Conservation (phyloP, 352 stramenopile genomes). For the Phytophthora pluvialis region DNA sequence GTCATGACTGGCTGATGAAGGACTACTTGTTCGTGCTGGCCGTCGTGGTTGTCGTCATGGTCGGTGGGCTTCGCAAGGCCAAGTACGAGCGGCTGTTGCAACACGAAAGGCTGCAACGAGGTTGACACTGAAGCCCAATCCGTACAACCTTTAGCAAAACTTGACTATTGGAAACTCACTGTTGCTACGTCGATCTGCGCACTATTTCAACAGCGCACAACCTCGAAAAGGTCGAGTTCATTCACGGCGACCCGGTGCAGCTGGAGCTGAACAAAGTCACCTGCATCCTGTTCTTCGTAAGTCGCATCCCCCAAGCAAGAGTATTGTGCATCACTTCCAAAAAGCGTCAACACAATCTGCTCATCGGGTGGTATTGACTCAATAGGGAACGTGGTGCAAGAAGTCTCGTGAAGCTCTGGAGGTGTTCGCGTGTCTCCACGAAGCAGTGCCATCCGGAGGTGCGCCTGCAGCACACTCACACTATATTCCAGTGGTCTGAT, state of each 20-base stretch:
- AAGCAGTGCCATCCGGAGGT: constrained; percentile 45
- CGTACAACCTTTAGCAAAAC: neutral
- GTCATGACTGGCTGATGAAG: constrained; percentile 53
- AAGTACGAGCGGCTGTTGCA: constrained; percentile 60
- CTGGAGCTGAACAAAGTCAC: constrained; percentile 69
- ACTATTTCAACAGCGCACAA: constrained; percentile 30
- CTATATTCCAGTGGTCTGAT: constrained; percentile 10
- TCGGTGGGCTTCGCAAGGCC: constrained; percentile 58
- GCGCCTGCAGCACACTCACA: neutral
- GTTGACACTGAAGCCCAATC: neutral
- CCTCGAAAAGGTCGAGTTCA: constrained; percentile 61
- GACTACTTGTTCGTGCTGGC: constrained; percentile 71
- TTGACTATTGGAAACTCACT: neutral
- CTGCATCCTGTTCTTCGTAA: constrained; percentile 82
- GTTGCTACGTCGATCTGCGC: neutral
- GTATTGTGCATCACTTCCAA: constrained; percentile 10
- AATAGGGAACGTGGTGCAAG: constrained; percentile 69
- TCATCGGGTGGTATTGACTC: neutral
- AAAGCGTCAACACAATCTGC: neutral
- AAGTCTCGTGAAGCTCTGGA: constrained; percentile 59
- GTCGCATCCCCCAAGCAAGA: neutral
- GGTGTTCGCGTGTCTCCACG: constrained; percentile 52
- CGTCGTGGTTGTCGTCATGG: constrained; percentile 57
- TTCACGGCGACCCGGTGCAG: constrained; percentile 55
- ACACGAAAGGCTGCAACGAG: constrained; percentile 24